Base-by-base conservation (phyloP, 2,329 filamentous ascomycete species). In the Pleurostoma richardsiae region DNA sequence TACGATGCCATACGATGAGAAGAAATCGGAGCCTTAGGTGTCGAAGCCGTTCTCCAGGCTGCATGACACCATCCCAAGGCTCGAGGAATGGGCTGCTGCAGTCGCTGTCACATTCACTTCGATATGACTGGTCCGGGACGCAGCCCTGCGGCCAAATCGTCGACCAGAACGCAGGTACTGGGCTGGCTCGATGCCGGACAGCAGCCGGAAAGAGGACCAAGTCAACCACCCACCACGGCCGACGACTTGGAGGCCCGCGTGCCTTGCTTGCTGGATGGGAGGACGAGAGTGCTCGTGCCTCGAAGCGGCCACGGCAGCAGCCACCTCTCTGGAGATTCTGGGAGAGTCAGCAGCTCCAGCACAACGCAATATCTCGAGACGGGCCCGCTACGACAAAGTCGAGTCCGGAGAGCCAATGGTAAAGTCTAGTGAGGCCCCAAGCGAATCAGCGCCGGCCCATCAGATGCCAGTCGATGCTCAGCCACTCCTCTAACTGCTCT, bases 131-230 rank as follows among this genome's bases (percentile, higher is more conserved):
- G 33, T n/a, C 33, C 8, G n/a, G 8, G 8, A n/a, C 8, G 33
- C 33, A n/a, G 33, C n/a, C 39, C 31, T 36, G 42, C 44, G 39
- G 45, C 48, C 50, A 33, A 31, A 39, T 28, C 31, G n/a, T 30
- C 31, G 40, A 45, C 41, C 43, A 43, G 38, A 36, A 50, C 46
- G 48, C 48, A 50, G 48, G 48, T 50, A 50, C 48, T 39, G 36
- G 42, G 41, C 36, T 40, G 19, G 19, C 19, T 19, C 19, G 19
- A 19, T 19, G 19, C n/a, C 33, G 8, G 8, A 36, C 33, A n/a
- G n/a, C 33, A 47, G n/a, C 5, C 19, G 28, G 40, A 36, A 31
- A 42, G 41, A 36, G 41, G 42, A 46, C 42, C 33, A 2, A 36
- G 33, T 36, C 33, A n/a, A 36, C 33, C 33, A 36, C 33, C 33